phyloP scores from a whole-genome alignment of 1,284 basidiomycete genomes.

The Cryptococcus sp. region DNA sequence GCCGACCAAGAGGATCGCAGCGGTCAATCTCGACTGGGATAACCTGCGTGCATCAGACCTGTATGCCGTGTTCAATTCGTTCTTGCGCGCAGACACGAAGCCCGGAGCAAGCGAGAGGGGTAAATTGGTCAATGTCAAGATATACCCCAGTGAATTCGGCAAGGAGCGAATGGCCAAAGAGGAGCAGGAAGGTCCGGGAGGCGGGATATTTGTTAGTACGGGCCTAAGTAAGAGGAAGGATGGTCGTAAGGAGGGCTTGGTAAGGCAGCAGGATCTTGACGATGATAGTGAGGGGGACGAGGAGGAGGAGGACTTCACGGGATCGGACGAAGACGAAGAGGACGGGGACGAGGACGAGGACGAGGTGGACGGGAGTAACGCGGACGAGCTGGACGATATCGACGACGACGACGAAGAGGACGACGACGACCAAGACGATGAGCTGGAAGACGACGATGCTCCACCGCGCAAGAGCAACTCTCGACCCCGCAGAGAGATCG shows the following conservation, averaged over 20 bases:
- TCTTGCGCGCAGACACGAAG: slow-evolving; percentile 57
- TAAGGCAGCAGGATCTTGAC: slow-evolving; percentile 22
- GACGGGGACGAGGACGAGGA: slow-evolving; percentile 15
- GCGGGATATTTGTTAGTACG: slow-evolving; percentile 67
- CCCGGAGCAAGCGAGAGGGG: slow-evolving; percentile 53
- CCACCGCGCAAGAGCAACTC: slow-evolving; percentile 7
- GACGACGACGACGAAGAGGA: slow-evolving; percentile 59
- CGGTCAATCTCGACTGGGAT: slow-evolving; percentile 99
- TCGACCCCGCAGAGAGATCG: slow-evolving; percentile 17
- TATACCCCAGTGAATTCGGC: slow-evolving; percentile 94
- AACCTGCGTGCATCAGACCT: slow-evolving; percentile 87
- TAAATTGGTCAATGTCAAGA: slow-evolving; percentile 69
- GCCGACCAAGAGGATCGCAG: slow-evolving; percentile 73
- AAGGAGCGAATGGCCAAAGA: slow-evolving; percentile 83
- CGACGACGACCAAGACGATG: slow-evolving; percentile 59
- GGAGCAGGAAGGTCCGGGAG: slow-evolving; percentile 86
- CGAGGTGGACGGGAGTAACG: slow-evolving; percentile 19
- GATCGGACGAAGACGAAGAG: slow-evolving; percentile 30
- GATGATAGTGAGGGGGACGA: slow-evolving; percentile 36
- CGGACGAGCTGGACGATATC: slow-evolving; percentile 39
- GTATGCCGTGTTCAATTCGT: slow-evolving; percentile 89
- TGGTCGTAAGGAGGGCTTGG: slow-evolving; percentile 14
- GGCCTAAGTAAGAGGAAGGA: slow-evolving; percentile 23
- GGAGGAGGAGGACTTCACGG: slow-evolving; percentile 36
- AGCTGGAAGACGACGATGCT: slow-evolving; percentile 55